Conservation (phyloP, 352 stramenopile genomes). For the Globisporangium alternatum region DNA sequence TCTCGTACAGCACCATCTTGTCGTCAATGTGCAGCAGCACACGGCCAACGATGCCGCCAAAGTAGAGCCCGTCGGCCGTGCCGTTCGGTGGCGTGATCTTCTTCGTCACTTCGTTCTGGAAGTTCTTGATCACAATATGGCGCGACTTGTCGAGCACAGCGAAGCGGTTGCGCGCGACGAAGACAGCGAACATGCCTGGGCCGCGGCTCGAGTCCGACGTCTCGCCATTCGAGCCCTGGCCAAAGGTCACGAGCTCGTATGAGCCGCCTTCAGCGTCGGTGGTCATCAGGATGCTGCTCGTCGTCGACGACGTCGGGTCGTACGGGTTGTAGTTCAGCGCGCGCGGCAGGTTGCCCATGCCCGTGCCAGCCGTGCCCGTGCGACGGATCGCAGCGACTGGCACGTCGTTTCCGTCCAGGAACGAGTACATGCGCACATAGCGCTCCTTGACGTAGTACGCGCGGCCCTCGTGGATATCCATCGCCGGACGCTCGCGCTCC, state of each 20-base stretch:
- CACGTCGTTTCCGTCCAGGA: constrained; percentile 76
- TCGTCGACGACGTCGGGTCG: constrained; percentile 87
- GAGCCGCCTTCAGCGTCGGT: constrained; percentile 95
- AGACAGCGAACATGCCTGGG: constrained; percentile 94
- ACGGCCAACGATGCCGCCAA: constrained; percentile 95
- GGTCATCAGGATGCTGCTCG: constrained; percentile 93
- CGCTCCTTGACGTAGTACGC: constrained; percentile 98
- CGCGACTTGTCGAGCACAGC: constrained; percentile 96
- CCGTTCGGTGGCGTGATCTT: constrained; percentile 94
- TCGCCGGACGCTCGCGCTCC: constrained; percentile 95
- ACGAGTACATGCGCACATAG: constrained; percentile 97
- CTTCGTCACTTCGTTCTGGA: constrained; percentile 99
- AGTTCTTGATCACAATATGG: constrained; percentile 98
- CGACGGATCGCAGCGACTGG: constrained; percentile 70
- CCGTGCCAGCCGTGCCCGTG: constrained; percentile 60
- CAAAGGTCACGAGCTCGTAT: constrained; percentile 98
- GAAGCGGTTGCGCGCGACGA: constrained; percentile 97
- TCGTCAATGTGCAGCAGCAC: constrained; percentile 96
- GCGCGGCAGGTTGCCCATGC: constrained; percentile 93
- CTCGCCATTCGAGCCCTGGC: constrained; percentile 63
- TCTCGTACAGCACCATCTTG: constrained; percentile 98
- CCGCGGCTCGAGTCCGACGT: constrained; percentile 93
- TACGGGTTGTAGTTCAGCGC: constrained; percentile 96
- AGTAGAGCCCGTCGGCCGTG: constrained; percentile 95
- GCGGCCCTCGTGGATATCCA: constrained; percentile 81